Evolutionary conservation across 73 alveolate genomes (phyloP).

Genomic region (Tetrahymena elliotti): DNA sequence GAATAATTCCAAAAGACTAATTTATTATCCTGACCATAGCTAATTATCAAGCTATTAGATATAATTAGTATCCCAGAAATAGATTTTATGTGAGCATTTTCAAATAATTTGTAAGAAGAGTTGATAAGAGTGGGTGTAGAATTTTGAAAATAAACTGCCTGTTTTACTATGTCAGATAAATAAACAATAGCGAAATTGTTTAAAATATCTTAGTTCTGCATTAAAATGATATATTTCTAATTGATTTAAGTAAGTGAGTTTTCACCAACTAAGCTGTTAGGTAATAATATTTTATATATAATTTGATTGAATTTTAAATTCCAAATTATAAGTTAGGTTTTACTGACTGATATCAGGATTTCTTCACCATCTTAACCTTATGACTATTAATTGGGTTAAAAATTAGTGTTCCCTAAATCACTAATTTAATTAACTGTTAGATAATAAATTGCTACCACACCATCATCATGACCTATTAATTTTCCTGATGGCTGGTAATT

Average conservation of each 20-base stretch:
- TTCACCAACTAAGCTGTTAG: not conserved
- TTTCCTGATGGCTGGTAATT: not conserved
- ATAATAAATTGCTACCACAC: not conserved
- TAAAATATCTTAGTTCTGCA: not conserved
- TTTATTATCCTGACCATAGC: not conserved
- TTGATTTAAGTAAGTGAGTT: not conserved
- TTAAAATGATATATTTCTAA: not conserved
- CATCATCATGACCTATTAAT: not conserved
- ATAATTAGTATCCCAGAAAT: not conserved
- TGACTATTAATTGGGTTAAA: not conserved
- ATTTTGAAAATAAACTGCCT: not conserved
- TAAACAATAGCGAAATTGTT: not conserved
- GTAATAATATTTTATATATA: not conserved
- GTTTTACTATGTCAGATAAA: not conserved
- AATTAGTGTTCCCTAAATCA: not conserved
- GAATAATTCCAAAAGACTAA: not conserved
- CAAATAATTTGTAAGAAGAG: not conserved
- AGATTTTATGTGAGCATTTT: not conserved
- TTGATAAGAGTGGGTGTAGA: not conserved
- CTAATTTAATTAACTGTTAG: not conserved
- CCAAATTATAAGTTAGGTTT: not conserved
- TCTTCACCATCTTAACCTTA: not conserved
- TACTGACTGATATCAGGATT: not conserved
- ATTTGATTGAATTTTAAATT: not conserved
- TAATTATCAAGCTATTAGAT: not conserved